Evolutionary conservation across 176 grass and related monocot genomes (phyloP), one percentile per base, ranked within the genome.

Genomic region (Sorghum bicolor): DNA sequence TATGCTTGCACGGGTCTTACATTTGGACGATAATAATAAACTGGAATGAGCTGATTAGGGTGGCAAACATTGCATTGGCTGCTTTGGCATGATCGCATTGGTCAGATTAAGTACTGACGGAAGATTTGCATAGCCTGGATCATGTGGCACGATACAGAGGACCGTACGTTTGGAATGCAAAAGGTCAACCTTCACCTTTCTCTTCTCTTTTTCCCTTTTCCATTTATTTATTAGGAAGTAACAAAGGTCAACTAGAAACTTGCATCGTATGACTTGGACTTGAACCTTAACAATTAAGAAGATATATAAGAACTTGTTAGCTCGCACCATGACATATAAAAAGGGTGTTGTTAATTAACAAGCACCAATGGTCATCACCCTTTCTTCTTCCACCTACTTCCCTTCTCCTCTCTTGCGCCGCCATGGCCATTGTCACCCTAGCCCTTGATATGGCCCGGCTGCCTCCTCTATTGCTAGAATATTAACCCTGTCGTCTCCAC

Each of bases 1-100:
- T 50, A 50, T 50, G 45, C 45, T 48, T 48, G 47, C 16, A 19
- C 16, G 47, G 47, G 16, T 50, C 47, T 2, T 50, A 19, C 47
- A 19, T 50, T 50, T 50, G 47, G 47, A 50, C 16, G 19, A 19
- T 0, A 50, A 50, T 2, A 25, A 62, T 65, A 38, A 69, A 32
- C 12, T 48, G n/a, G 28, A 24, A 47, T 33, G 62, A 30, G 24
- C 4, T n/a, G 76, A 32, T 69, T 75, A 38, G 61, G 68, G 37
- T 75, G 69, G 36, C 45, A 43, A 88, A 66, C 40, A 20, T 74
- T 47, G 57, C 33, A n/a, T 84, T 68, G 40, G 39, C 17, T 52
- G 38, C 67, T 40, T 11, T 84, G 82, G 36, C 62, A 68, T 13
- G 36, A 48, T 15, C 12, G 6, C 14, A 64, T 72, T 72, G 52